Conservation (phyloP, 192 early-diverging fungal genomes). For the Chytriomyces sp. region DNA sequence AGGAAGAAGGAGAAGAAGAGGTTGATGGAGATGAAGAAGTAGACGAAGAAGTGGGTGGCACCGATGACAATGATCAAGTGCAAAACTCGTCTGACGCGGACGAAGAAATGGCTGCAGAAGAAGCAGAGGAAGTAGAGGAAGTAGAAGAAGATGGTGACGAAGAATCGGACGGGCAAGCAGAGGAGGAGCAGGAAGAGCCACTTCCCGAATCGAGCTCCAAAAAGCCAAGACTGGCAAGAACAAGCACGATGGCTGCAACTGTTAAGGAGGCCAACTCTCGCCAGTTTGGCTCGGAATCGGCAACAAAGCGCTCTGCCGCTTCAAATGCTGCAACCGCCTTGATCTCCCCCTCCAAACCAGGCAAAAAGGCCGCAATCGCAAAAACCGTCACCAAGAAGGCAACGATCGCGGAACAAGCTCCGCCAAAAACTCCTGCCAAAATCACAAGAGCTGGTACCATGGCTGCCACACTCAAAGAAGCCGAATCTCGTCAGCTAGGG, state of each 20-base stretch:
- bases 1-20: neutral
- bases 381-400: no score
- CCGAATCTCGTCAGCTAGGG: neutral
- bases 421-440: neutral
- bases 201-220: neutral
- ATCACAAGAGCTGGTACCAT: slow-evolving; percentile 17
- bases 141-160: neutral
- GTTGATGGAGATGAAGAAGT: slow-evolving; percentile 1
- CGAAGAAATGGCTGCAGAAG: neutral
- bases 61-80: neutral
- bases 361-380: neutral
- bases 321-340: neutral
- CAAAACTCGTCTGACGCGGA: neutral
- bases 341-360: neutral
- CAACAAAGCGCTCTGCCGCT: neutral
- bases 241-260: slow-evolving; percentile 18
- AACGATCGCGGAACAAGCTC: no score
- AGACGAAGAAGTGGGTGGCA: neutral
- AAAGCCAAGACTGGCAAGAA: neutral
- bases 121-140: slow-evolving; percentile 12
- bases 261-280: slow-evolving; percentile 15
- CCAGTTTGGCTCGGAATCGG: slow-evolving; percentile 1
- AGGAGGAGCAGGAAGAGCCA: slow-evolving; percentile 3
- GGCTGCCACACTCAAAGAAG: slow-evolving; percentile 22
- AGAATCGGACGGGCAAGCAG: neutral